Evolutionary conservation across 164 flowering plant genomes (phyloP), one percentile per base, ranked within the genome.

Genomic region (Magnolia officinalis): DNA sequence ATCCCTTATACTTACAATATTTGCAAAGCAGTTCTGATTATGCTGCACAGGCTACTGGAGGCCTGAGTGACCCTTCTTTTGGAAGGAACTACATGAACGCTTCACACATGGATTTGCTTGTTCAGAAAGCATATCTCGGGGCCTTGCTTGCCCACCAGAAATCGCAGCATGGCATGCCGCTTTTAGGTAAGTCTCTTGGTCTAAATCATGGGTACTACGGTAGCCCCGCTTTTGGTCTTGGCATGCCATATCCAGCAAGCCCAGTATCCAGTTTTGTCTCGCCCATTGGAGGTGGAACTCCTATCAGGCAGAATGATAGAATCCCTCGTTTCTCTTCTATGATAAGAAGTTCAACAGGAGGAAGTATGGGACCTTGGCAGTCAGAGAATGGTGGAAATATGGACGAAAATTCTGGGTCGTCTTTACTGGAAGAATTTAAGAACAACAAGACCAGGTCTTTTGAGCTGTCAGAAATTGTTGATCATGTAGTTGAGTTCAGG

Each of bases 401-500:
- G 76, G 90, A 86, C 58, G 90, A 85, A 76, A 81, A 78, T 67
- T 79, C 73, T 72, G 75, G 71, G 21, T 86, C 94, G 68, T 85
- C 91, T 19, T 80, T 90, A 76, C 68, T 92, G 55, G 98, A 92
- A 77, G 93, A 89, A 83, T 86, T 91, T 80, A 96, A 96, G 86
- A 88, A 78, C 84, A 91, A 86, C 79, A 94, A 94, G 81, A 81
- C 86, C 67, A 84, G 82, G 75, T 79, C 86, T 78, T 88, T 92
- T 83, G 98, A 96, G 78, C 90, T 96, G 37, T 83, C 91, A 6
- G 97, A 96, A 49, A 87, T 96, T 82, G 83, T 77, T 79, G 93
- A 79, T 70, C 94, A 92, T 85, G 90, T 94, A 23, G 86, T 94
- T 86, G 96, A 96, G 78, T 92, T 96, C 87, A 93, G 99, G 99